phyloP scores from a whole-genome alignment of 2,329 filamentous ascomycete genomes.

The Annulohypoxylon truncatum region DNA sequence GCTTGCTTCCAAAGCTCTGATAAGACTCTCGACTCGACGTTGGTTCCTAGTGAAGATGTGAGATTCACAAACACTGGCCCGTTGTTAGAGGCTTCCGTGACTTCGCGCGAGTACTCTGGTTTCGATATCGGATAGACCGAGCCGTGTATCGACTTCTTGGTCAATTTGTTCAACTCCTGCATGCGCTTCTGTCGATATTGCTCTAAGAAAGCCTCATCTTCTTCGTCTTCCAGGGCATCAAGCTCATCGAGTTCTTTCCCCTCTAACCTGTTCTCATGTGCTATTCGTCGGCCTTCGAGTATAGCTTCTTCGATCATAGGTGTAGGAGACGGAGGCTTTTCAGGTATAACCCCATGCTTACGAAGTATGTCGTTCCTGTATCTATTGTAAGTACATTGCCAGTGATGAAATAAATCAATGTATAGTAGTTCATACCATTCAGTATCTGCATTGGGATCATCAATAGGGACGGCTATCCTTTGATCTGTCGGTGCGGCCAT shows the following conservation, averaged over 20 bases:
- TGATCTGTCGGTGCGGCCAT: slow-evolving; percentile 74
- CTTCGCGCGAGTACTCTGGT: slow-evolving; percentile 89
- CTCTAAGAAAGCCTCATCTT: slow-evolving; percentile 92
- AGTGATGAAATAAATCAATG: slow-evolving; percentile 73
- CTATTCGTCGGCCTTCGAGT: slow-evolving; percentile 81
- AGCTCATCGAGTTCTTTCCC: slow-evolving; percentile 95
- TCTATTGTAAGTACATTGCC: slow-evolving; percentile 24
- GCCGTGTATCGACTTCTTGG: slow-evolving; percentile 83
- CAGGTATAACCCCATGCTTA: slow-evolving; percentile 96
- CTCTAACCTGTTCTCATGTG: slow-evolving; percentile 92
- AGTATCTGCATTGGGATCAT: slow-evolving; percentile 96
- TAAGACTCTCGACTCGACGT: slow-evolving; percentile 85
- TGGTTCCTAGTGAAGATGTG: slow-evolving; percentile 80
- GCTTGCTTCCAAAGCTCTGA: slow-evolving; percentile 88
- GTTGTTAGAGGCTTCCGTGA: slow-evolving; percentile 87
- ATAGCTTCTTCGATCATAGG: slow-evolving; percentile 97
- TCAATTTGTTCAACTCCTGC: slow-evolving; percentile 80
- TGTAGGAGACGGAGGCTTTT: slow-evolving; percentile 94
- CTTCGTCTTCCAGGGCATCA: slow-evolving; percentile 91
- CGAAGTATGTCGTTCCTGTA: slow-evolving; percentile 96
- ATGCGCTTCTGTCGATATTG: slow-evolving; percentile 89
- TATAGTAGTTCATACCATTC: slow-evolving; percentile 76
- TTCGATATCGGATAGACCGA: slow-evolving; percentile 95
- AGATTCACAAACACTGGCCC: slow-evolving; percentile 81
- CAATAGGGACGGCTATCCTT: slow-evolving; percentile 82